These are phyloP conservation scores for Geranium incanum DNA, from an alignment of 441 rosid species.

Conservation along the genomic window DNA sequence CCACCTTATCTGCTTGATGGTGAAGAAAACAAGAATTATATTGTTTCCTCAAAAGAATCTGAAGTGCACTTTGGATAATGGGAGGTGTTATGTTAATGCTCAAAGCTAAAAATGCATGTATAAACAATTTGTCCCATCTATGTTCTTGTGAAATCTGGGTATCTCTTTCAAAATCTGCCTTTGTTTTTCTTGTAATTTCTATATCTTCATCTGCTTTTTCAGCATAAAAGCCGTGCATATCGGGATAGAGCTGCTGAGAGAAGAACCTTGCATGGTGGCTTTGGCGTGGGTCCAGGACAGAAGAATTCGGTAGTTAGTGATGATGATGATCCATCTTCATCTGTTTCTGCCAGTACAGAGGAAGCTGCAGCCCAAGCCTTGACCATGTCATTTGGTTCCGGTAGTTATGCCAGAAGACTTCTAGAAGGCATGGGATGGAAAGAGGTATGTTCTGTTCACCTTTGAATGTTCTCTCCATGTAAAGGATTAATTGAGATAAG, in stretches of 20 bases:
- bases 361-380: conserved; percentile 64
- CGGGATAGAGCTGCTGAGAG: conserved; percentile 94
- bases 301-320: conserved; percentile 30
- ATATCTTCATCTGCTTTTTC: conserved; percentile 21
- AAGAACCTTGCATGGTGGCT: conserved; percentile 73
- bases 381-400: conserved; percentile 61
- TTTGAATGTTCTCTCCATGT: not conserved
- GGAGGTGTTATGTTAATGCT: not conserved
- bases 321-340: conserved; percentile 25
- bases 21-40: not conserved
- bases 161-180: not conserved
- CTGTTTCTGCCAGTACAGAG: conserved; percentile 31
- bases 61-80: not conserved
- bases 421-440: conserved; percentile 89
- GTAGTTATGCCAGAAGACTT: conserved; percentile 73
- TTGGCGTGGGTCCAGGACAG: conserved; percentile 83
- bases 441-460: conserved; percentile 40
- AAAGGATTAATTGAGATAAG: not conserved
- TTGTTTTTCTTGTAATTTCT: not conserved
- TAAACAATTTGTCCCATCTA: not conserved
- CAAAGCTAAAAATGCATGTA: not conserved
- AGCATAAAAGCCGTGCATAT: conserved; percentile 41
- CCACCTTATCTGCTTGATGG: not conserved
- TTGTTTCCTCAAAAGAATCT: not conserved
- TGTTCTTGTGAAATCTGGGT: not conserved